A percentile compares a stretch with the other conserved stretches of the same genome.
These are phyloP conservation scores for Grigorovia yakushimaensis DNA, from an alignment of 805 yeast genomes.

Conservation along the genomic window DNA sequence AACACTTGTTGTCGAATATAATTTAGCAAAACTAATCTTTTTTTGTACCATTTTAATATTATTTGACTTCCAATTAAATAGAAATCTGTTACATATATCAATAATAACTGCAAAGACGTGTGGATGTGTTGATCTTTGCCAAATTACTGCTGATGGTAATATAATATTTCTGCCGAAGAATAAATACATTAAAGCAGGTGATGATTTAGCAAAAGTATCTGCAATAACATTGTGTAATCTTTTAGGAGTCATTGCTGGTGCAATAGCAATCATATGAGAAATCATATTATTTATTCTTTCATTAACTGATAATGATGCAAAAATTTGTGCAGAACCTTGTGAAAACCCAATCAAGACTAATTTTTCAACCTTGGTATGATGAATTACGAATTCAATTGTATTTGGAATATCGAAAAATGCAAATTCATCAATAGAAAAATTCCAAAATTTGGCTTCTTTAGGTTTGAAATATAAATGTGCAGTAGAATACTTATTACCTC, in stretches of 20 bases:
- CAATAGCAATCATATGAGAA: constrained; percentile 62
- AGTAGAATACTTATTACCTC: constrained; percentile 87
- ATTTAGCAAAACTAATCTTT: constrained; percentile 69
- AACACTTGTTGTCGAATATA: constrained; percentile 86
- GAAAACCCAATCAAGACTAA: constrained; percentile 79
- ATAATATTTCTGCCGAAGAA: constrained; percentile 68
- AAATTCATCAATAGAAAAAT: constrained; percentile 84
- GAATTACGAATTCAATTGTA: constrained; percentile 62
- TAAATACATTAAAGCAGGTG: constrained; percentile 61
- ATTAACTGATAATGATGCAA: constrained; percentile 66
- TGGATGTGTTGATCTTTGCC: constrained; percentile 46
- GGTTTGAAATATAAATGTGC: constrained; percentile 51
- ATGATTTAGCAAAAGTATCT: constrained; percentile 62
- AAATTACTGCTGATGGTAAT: constrained; percentile 65
- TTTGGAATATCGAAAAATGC: constrained; percentile 86
- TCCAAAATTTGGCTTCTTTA: constrained; percentile 55
- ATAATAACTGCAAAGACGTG: constrained; percentile 36
- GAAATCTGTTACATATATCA: constrained; percentile 53
- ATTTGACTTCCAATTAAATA: constrained; percentile 71
- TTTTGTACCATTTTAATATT: constrained; percentile 72
- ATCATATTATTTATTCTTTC: constrained; percentile 50
- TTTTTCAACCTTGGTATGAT: constrained; percentile 33
- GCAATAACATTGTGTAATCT: constrained; percentile 70
- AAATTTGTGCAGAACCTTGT: constrained; percentile 91
- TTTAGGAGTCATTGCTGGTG: constrained; percentile 91